phyloP scores from a whole-genome alignment of 352 stramenopile genomes.

The Thraustotheca clavata region DNA sequence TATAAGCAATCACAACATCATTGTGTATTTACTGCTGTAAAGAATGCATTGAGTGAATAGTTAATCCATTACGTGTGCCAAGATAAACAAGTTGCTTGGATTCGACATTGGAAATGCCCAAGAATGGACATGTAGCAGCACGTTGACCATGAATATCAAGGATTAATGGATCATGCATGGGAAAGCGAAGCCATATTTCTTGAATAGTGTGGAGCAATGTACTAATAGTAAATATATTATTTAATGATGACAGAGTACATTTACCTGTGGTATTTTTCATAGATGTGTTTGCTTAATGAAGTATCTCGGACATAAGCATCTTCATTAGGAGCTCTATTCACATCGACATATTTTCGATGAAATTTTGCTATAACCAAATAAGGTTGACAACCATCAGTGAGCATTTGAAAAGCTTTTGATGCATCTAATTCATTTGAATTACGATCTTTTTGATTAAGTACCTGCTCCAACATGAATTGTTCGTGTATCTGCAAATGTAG shows the following conservation, averaged over 20 bases:
- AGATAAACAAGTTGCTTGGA: slow-evolving; percentile 14
- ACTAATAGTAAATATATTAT: not conserved
- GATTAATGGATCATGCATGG: slow-evolving; percentile 13
- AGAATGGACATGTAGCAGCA: not conserved
- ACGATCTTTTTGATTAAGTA: not conserved
- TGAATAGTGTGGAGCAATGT: slow-evolving; percentile 15
- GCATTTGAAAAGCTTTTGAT: not conserved
- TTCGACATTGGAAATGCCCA: slow-evolving; percentile 16
- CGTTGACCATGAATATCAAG: slow-evolving; percentile 15
- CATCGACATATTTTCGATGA: slow-evolving; percentile 17
- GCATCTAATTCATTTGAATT: not conserved
- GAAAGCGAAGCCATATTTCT: slow-evolving; percentile 18
- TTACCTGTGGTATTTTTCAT: slow-evolving; percentile 16
- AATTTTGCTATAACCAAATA: slow-evolving; percentile 19
- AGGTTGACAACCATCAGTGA: not conserved
- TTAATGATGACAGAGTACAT: not conserved
- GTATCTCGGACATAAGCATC: slow-evolving; percentile 11
- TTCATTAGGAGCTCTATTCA: slow-evolving; percentile 6
- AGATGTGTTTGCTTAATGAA: not conserved
- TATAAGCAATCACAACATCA: not conserved
- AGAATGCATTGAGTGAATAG: slow-evolving; percentile 1
- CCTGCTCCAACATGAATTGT: slow-evolving; percentile 13
- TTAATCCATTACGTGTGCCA: slow-evolving; percentile 8
- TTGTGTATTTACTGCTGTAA: not conserved
- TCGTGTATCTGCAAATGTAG: slow-evolving; percentile 7